Base-by-base conservation (phyloP, 2,329 filamentous ascomycete species). In the Lecanicillium sp. region DNA sequence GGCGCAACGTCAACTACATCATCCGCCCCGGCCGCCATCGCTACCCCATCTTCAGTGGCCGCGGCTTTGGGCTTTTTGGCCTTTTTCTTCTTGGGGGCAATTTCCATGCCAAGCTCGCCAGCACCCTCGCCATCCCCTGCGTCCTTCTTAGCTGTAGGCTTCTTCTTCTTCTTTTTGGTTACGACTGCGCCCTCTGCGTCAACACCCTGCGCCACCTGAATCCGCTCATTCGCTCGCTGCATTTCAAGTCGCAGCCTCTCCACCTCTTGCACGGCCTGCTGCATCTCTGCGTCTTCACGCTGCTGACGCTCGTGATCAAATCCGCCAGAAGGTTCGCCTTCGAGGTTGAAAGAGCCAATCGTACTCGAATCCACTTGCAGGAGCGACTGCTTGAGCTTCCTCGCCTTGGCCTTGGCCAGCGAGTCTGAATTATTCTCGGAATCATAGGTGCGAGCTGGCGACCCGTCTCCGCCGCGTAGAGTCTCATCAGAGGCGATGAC, bases 311-410 rank as follows among this genome's bases (percentile, higher is more conserved):
- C 84, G 36, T 78, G 71, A 41, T 84, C 77, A 34, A 74, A 66
- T 1, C 54, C 55, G 30, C 48, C 48, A 31, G 50, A 47, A 5
- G 63, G 57, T n/a, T 56, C 47, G 35, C 49, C 58, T 35, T 82
- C 77, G 1, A 96, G 72, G 32, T 76, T 83, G 31, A 96, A 74
- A 3, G 77, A 66, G 2, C 79, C 78, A 3, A 98, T 77, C 30
- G 81, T 83, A 47, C 85, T 90, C 27, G 88, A 94, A 60, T 96
- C 88, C 1, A 97, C 84, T 47, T 89, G 79, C 2, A 98, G 73
- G 1, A 96, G 66, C 5, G 71, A 65, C 39, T 76, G 72, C 43
- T 83, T 87, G 13, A 68, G 55, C 46, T 68, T 75, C 45, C 62
- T 66, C 19, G 55, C 52, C 30, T 68, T 70, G 4, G 61, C 49